These are phyloP conservation scores for Thinopyrum elongatum DNA, from an alignment of 176 grass and related monocot species.

Conservation along the genomic window DNA sequence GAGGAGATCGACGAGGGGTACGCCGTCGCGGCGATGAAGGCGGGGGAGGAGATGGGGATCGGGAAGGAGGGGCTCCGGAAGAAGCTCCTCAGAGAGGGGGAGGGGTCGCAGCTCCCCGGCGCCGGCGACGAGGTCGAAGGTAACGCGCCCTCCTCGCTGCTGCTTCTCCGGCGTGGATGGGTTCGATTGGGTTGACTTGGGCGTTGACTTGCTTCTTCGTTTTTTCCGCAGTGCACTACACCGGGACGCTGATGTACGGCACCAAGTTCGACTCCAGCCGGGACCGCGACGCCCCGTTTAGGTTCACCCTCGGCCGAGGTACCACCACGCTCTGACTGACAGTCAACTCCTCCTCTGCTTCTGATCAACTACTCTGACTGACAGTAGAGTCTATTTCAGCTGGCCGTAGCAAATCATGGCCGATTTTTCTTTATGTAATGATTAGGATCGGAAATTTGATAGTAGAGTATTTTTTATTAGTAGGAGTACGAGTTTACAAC, in stretches of 20 bases:
- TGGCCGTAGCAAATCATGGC: too few relatives aligned
- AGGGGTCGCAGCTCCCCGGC: constrained; percentile 45
- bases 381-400: background rate
- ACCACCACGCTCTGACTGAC: background rate
- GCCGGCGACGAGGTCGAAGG: constrained; percentile 81
- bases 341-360: background rate
- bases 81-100: constrained; percentile 68
- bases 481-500: background rate
- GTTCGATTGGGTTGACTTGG: background rate
- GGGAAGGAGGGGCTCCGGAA: constrained; percentile 75
- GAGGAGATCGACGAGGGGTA: constrained; percentile 23
- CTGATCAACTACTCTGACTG: background rate
- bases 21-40: constrained; percentile 36
- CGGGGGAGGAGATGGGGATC: constrained; percentile 65
- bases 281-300: constrained; percentile 61
- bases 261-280: constrained; percentile 87
- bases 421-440: too few relatives aligned
- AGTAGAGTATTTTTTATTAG: too few relatives aligned
- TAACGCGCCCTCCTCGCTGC: background rate
- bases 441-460: too few relatives aligned
- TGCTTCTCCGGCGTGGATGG: background rate
- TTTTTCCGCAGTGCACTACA: constrained; percentile 72
- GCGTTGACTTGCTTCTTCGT: background rate
- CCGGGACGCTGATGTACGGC: constrained; percentile 68
- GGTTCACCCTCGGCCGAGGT: constrained; percentile 85